Conservation (phyloP, 352 stramenopile species). For the Stramenopiles sp. region DNA sequence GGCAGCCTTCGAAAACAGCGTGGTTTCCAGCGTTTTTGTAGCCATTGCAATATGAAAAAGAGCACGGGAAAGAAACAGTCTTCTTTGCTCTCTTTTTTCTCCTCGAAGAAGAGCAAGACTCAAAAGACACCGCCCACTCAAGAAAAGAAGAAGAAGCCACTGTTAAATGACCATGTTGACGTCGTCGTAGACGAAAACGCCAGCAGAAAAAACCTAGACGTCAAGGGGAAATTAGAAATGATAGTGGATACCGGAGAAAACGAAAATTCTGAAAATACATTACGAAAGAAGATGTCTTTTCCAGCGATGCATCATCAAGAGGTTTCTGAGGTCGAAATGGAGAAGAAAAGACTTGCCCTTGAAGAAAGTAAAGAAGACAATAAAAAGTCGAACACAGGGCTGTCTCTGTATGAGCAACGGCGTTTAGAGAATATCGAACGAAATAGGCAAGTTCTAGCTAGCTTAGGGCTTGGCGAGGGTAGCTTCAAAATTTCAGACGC, state of each 20-base stretch:
- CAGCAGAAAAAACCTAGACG: not conserved
- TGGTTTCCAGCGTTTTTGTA: no score
- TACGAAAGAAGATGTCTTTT: not conserved
- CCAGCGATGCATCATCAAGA: not conserved
- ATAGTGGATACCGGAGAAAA: not conserved
- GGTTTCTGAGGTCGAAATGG: not conserved
- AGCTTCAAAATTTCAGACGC: not conserved
- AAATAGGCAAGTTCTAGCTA: not conserved
- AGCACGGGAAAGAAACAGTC: not conserved
- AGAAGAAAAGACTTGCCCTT: not conserved
- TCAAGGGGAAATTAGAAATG: not conserved
- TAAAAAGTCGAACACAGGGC: not conserved
- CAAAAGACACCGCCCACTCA: not conserved
- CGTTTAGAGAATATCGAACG: conserved; percentile 3
- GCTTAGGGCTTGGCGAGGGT: not conserved
- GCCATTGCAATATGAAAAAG: not conserved
- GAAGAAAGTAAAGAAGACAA: not conserved
- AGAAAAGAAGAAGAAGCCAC: not conserved
- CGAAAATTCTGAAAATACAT: not conserved
- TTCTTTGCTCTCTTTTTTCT: not conserved
- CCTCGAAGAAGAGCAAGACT: not conserved
- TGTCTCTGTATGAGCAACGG: not conserved
- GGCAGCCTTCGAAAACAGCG: no score
- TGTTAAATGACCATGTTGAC: no score
- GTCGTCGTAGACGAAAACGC: not conserved